A percentile compares a stretch with the other conserved stretches of the same genome.
These are phyloP conservation scores for Castanopsis chinensis DNA, from an alignment of 306 rosid genomes.

Conservation along the genomic window DNA sequence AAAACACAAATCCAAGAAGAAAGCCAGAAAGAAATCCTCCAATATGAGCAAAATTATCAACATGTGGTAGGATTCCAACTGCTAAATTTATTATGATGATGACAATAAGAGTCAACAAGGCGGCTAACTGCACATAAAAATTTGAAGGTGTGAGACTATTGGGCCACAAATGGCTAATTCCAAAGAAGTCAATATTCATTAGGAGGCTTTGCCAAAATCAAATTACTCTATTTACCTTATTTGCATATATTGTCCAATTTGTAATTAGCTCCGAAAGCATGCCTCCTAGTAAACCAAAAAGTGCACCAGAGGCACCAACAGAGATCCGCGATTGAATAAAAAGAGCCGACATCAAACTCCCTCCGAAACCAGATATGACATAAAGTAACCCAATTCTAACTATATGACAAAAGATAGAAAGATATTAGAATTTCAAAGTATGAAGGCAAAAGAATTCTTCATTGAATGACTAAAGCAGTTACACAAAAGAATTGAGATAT, in stretches of 20 bases:
- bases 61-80: conserved; percentile 85
- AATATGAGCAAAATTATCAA: conserved; percentile 85
- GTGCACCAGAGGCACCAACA: conserved; percentile 94
- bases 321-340: conserved; percentile 64
- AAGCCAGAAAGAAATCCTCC: conserved; percentile 87
- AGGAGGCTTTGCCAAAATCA: conserved; percentile 5
- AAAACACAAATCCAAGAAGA: conserved; percentile 74
- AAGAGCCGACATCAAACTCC: conserved; percentile 71
- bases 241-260: conserved; percentile 85
- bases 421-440: conserved; percentile 7
- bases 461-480: neutral
- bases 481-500: neutral
- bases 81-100: conserved; percentile 65
- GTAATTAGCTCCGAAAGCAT: conserved; percentile 85
- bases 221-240: conserved; percentile 53
- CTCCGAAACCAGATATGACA: conserved; percentile 77
- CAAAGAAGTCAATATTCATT: conserved; percentile 7
- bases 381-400: conserved; percentile 71
- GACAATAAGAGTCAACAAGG: conserved; percentile 59
- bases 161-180: neutral
- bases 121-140: conserved; percentile 49
- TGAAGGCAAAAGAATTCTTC: neutral
- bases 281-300: conserved; percentile 83
- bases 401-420: conserved; percentile 25
- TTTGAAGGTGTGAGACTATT: conserved; percentile 25